phyloP scores from a whole-genome alignment of 148 eudicot genomes.

The Chenopodium formosanum region DNA sequence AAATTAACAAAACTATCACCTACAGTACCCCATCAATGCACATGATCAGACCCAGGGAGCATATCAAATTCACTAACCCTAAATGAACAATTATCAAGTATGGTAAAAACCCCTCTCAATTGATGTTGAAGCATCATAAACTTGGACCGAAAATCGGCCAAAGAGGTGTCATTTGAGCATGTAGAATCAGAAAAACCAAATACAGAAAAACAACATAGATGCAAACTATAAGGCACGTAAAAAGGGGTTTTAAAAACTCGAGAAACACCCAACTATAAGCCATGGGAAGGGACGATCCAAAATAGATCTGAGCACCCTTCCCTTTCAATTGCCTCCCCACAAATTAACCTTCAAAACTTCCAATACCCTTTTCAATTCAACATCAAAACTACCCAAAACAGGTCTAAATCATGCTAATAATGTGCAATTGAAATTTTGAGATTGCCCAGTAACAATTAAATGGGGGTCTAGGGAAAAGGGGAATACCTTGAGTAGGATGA shows the following conservation, averaged over 20 bases:
- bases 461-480: not conserved
- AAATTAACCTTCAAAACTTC: conserved; percentile 1
- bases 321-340: not conserved
- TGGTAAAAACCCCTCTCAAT: conserved; percentile 61
- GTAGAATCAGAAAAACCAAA: conserved; percentile 30
- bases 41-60: conserved; percentile 75
- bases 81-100: conserved; percentile 77
- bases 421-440: not conserved
- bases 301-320: conserved; percentile 35
- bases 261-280: conserved; percentile 19
- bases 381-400: conserved; percentile 7
- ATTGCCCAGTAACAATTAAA: too few species aligned
- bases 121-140: conserved; percentile 84
- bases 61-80: conserved; percentile 79
- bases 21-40: conserved; percentile 81
- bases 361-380: conserved; percentile 23
- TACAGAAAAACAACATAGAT: conserved; percentile 15
- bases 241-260: conserved; percentile 27
- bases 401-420: not conserved
- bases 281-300: conserved; percentile 33
- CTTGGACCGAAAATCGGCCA: conserved; percentile 51
- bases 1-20: conserved; percentile 64
- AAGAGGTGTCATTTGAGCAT: conserved; percentile 46
- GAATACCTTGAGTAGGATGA: conserved; percentile 1
- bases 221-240: conserved; percentile 19